Conservation (phyloP, 1,139 yeast species). For the Yamadazyma aaseri region DNA sequence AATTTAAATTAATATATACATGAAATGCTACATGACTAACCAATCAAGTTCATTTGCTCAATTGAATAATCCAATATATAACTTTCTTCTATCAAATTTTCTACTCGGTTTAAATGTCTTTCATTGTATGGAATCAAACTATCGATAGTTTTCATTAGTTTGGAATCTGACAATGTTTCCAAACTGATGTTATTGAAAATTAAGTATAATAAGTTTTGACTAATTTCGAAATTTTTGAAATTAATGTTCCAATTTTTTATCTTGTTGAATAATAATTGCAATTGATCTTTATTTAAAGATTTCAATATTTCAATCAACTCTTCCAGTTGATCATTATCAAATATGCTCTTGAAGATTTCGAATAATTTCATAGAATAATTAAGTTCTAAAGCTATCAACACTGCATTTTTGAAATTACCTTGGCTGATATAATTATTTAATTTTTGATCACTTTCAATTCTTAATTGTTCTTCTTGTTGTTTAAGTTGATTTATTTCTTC, state of each 20-base stretch:
- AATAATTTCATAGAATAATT: conserved; percentile 86
- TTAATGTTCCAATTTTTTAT: conserved; percentile 95
- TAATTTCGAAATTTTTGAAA: conserved; percentile 72
- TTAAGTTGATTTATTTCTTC: conserved; percentile 57
- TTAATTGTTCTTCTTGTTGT: conserved; percentile 51
- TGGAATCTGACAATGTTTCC: conserved; percentile 58
- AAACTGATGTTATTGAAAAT: conserved; percentile 55
- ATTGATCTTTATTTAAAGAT: conserved; percentile 56
- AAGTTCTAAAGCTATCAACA: conserved; percentile 76
- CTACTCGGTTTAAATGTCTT: conserved; percentile 76
- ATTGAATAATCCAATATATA: conserved; percentile 82
- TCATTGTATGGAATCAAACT: conserved; percentile 81
- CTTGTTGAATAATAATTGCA: conserved; percentile 62
- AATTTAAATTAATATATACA: too few species aligned
- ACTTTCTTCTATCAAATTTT: conserved; percentile 80
- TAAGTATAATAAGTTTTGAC: conserved; percentile 73
- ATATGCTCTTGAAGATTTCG: conserved; percentile 61
- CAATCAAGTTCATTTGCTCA: conserved; percentile 58
- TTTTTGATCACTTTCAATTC: conserved; percentile 85
- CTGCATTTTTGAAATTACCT: conserved; percentile 86
- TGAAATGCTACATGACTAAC: conserved; percentile 3
- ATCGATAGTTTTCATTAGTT: conserved; percentile 66
- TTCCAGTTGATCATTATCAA: conserved; percentile 42
- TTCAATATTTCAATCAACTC: conserved; percentile 67
- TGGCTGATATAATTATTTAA: conserved; percentile 67